phyloP scores from a whole-genome alignment of 108 stramenopile species.

The Seminavis robusta region DNA sequence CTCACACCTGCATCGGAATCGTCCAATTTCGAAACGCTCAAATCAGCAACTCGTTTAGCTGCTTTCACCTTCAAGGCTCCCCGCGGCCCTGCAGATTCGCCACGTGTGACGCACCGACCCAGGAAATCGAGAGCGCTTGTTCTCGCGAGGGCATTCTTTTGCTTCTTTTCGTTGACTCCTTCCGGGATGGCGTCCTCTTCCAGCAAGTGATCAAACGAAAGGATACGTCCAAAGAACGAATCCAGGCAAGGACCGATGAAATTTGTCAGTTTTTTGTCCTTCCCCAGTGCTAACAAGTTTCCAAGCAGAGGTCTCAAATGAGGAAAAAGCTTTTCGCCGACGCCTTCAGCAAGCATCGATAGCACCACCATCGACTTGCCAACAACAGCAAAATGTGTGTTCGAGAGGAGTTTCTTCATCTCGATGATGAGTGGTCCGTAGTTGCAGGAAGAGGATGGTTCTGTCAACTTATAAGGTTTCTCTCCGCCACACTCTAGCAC shows the following conservation, averaged over 20 bases:
- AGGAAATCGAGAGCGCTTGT: constrained; percentile 58
- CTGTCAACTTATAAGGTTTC: constrained; percentile 75
- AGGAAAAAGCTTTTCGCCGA: constrained; percentile 72
- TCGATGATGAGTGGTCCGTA: constrained; percentile 71
- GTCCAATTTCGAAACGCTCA: constrained; percentile 51
- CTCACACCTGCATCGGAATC: constrained; percentile 76
- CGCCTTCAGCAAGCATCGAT: constrained; percentile 82
- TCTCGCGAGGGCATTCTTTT: constrained; percentile 80
- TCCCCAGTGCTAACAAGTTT: constrained; percentile 52
- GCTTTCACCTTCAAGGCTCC: constrained; percentile 33
- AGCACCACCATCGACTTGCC: constrained; percentile 70
- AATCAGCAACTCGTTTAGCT: constrained; percentile 31
- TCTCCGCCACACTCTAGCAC: constrained; percentile 73
- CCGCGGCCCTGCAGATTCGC: constrained; percentile 45
- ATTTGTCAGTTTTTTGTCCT: constrained; percentile 85
- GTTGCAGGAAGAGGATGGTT: constrained; percentile 51
- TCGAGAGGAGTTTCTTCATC: constrained; percentile 62
- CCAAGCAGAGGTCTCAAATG: constrained; percentile 64
- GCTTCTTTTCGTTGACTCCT: constrained; percentile 59
- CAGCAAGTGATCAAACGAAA: constrained; percentile 73
- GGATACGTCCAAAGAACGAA: constrained; percentile 72
- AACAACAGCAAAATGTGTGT: constrained; percentile 84
- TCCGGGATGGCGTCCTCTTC: constrained; percentile 65
- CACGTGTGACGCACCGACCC: constrained; percentile 52
- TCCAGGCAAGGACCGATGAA: constrained; percentile 56